phyloP scores from a whole-genome alignment of 2,329 filamentous ascomycete species.

The Coniochaeta ligniaria region DNA sequence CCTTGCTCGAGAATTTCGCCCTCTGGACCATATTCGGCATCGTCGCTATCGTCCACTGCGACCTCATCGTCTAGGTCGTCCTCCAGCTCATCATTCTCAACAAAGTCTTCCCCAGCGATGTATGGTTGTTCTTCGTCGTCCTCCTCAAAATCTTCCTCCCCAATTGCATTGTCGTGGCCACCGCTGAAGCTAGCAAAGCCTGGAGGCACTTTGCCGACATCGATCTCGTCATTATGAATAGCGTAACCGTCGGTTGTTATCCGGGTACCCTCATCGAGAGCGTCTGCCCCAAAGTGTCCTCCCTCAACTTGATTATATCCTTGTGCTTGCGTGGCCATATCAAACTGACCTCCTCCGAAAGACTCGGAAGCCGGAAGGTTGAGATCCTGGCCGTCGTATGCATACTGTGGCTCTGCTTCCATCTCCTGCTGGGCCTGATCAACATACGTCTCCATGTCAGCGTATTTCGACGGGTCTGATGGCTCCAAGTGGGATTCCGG shows the following conservation, averaged over 20 bases:
- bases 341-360: conserved; percentile 12
- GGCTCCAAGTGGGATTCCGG: conserved; percentile 12
- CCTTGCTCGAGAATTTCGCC: conserved; percentile 15
- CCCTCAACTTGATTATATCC: conserved; percentile 15
- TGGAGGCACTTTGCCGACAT: conserved; percentile 9
- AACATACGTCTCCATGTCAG: conserved; percentile 10
- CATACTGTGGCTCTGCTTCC: conserved; percentile 5
- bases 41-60: conserved; percentile 10
- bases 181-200: conserved; percentile 16
- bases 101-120: conserved; percentile 3
- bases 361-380: conserved; percentile 7
- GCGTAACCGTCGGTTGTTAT: conserved; percentile 6
- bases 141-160: neutral
- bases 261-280: conserved; percentile 10
- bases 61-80: conserved; percentile 6
- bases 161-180: neutral
- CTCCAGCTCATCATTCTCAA: conserved; percentile 5
- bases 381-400: neutral
- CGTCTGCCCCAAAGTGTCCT: conserved; percentile 13
- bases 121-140: neutral
- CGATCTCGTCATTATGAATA: conserved; percentile 6
- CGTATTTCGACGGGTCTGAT: conserved; percentile 5
- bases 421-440: conserved; percentile 8
- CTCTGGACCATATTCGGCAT: conserved; percentile 9
- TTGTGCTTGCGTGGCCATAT: conserved; percentile 11